phyloP scores from a whole-genome alignment of 169 alveolate genomes.

The Plasmodium sp. region DNA sequence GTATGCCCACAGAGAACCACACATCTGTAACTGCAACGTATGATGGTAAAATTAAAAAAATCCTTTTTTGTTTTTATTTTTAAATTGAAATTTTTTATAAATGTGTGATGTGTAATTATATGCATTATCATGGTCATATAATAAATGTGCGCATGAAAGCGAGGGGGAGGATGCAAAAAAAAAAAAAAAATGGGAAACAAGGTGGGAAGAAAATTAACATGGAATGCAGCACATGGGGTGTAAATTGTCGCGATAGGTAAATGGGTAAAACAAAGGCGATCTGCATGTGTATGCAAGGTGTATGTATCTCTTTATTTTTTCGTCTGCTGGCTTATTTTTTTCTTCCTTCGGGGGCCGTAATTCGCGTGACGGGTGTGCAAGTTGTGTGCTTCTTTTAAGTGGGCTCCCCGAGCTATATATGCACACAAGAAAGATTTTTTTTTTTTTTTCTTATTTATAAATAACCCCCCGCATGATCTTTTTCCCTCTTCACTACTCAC shows the following conservation, averaged over 20 bases:
- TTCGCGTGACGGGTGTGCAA: background rate
- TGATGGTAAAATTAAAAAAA: background rate
- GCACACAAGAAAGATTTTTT: background rate
- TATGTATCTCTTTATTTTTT: background rate
- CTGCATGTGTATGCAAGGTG: background rate
- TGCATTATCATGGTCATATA: constrained; percentile 5
- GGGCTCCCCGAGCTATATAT: background rate
- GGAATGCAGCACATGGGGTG: background rate
- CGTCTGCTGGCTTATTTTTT: background rate
- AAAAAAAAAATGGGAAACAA: background rate
- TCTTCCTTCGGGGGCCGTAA: background rate
- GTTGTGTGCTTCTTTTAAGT: background rate
- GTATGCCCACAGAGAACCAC: background rate
- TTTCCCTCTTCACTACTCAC: background rate
- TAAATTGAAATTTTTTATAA: background rate
- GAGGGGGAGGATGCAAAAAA: background rate
- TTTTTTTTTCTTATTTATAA: background rate
- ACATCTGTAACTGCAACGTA: background rate
- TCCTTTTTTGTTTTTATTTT: background rate
- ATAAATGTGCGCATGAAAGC: background rate
- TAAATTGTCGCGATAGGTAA: background rate
- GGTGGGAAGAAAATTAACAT: background rate
- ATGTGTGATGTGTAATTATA: background rate
- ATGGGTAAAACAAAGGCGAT: background rate
- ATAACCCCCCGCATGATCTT: background rate